These are phyloP conservation scores for Phylloporus sp. DNA, from an alignment of 1,284 basidiomycete species.

Conservation along the genomic window DNA sequence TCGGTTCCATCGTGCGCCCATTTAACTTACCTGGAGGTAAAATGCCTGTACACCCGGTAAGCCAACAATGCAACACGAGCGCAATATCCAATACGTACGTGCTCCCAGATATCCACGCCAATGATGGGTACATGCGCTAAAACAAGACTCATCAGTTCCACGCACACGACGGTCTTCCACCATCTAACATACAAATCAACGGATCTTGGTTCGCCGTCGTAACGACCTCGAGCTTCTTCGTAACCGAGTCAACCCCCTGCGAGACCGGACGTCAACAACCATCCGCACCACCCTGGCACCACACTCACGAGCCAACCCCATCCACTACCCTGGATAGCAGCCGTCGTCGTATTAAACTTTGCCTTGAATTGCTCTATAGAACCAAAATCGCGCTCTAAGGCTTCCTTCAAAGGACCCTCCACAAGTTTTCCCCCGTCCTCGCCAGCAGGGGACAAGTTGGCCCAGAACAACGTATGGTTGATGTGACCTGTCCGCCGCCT, in stretches of 20 bases:
- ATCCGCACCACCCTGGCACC: neutral
- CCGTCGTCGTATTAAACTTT: slow-evolving; percentile 87
- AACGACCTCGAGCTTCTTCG: slow-evolving; percentile 84
- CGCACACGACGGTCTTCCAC: neutral
- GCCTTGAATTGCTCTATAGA: slow-evolving; percentile 84
- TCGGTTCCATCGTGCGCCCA: neutral
- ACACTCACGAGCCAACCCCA: slow-evolving; percentile 92
- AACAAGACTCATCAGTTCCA: slow-evolving; percentile 9
- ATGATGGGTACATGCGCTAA: slow-evolving; percentile 87
- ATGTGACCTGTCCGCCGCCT: slow-evolving; percentile 64
- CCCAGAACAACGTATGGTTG: slow-evolving; percentile 98
- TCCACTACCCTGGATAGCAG: slow-evolving; percentile 94
- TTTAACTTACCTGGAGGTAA: slow-evolving; percentile 63
- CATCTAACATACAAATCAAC: slow-evolving; percentile 61
- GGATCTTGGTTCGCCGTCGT: slow-evolving; percentile 99
- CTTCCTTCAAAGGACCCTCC: slow-evolving; percentile 79
- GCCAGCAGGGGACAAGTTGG: slow-evolving; percentile 80
- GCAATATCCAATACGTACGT: slow-evolving; percentile 51
- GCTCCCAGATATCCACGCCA: slow-evolving; percentile 98
- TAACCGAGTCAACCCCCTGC: slow-evolving; percentile 73
- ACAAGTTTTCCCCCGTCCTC: slow-evolving; percentile 68
- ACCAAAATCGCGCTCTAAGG: slow-evolving; percentile 86
- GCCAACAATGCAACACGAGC: slow-evolving; percentile 12
- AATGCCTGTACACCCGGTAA: slow-evolving; percentile 53
- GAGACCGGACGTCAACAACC: neutral